Evolutionary conservation across 2,329 filamentous ascomycete species (phyloP), one percentile per base, ranked within the genome.

Genomic region (Nothophoma quercina): DNA sequence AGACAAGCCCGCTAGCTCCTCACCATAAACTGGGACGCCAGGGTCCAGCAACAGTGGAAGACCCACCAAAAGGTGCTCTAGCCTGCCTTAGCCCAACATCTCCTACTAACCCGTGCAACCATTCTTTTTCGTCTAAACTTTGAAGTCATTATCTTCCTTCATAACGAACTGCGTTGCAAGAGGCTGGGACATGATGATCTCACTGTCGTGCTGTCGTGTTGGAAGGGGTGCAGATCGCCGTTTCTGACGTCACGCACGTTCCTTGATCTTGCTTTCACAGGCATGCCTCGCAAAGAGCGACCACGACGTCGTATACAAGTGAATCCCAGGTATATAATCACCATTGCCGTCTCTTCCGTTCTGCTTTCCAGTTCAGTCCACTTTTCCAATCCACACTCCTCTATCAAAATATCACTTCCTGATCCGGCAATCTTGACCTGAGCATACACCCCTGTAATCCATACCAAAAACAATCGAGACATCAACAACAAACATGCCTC

Each of bases 401-500:
- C 19, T 30, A 18, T 25, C n/a, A 3, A 19, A 16, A 16, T 4
- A 10, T n/a, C 22, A 15, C n/a, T 46, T 35, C n/a, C 30, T 8
- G 16, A 46, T 16, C 12, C 29, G 15, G 28, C 10, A 15, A 19
- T 3, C 9, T n/a, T n/a, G n/a, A n/a, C n/a, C n/a, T n/a, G n/a
- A n/a, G n/a, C n/a, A n/a, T n/a, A 13, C 2, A 13, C 22, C 22
- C 46, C 5, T 35, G 25, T 22, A 15, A 40, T 15, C 13, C 19
- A 3, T 23, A 23, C 13, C 22, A 51, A 45, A 29, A 32, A 7
- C 28, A 32, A 19, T 7, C n/a, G n/a, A n/a, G n/a, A n/a, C n/a
- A n/a, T n/a, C 5, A 30, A 33, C 30, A 10, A 16, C 8, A 42
- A 29, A 2, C 21, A 75, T 75, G 72, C 70, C 71, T 60, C 64